These are phyloP conservation scores for Trametes cubensis DNA, from an alignment of 768 basidiomycete genomes.

Conservation along the genomic window DNA sequence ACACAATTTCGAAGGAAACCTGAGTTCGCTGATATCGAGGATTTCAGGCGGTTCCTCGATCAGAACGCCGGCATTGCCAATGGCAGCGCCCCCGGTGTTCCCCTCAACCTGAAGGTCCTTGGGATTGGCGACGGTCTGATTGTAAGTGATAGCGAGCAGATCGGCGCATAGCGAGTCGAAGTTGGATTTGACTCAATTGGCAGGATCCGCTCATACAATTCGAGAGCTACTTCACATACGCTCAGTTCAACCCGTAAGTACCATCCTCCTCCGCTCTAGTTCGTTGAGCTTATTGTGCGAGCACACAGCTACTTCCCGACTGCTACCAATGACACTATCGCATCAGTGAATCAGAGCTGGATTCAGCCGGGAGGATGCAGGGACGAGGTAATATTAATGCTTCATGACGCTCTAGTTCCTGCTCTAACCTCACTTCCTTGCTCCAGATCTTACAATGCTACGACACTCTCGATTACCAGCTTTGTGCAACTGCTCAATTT, in stretches of 20 bases:
- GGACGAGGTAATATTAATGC: slow-evolving; percentile 52
- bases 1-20: no score
- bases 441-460: slow-evolving; percentile 55
- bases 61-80: slow-evolving; percentile 59
- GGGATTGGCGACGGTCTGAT: slow-evolving; percentile 70
- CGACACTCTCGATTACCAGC: slow-evolving; percentile 44
- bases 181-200: neutral
- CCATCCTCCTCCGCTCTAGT: neutral
- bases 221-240: slow-evolving; percentile 58
- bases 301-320: slow-evolving; percentile 49
- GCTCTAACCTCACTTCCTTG: neutral
- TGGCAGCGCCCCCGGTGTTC: slow-evolving; percentile 45
- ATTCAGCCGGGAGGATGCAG: slow-evolving; percentile 49
- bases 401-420: neutral
- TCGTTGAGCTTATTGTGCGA: neutral
- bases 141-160: slow-evolving; percentile 36
- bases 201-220: slow-evolving; percentile 52
- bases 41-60: slow-evolving; percentile 48
- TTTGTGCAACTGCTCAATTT: slow-evolving; percentile 57
- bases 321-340: slow-evolving; percentile 45
- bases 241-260: slow-evolving; percentile 47
- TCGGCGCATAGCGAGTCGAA: neutral
- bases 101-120: slow-evolving; percentile 57
- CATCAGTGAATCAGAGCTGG: slow-evolving; percentile 47
- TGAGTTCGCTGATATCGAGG: no score